A percentile compares a stretch with the other conserved stretches of the same genome.
Evolutionary conservation across 2,329 filamentous ascomycete genomes (phyloP).

Genomic region (Fusarium armeniacum): DNA sequence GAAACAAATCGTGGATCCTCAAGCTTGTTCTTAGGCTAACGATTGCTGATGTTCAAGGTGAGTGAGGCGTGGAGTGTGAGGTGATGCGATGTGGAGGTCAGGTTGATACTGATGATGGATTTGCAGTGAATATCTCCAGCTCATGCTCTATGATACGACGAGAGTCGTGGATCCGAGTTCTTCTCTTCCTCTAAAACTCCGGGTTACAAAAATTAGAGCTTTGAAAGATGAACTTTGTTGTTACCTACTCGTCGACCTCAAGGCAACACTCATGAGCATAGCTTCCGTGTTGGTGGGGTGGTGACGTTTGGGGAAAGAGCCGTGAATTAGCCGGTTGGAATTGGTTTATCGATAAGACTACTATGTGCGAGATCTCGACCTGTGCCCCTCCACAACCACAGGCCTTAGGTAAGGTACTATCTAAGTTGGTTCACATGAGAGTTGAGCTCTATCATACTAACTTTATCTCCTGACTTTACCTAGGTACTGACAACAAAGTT

Average conservation of each 20-base stretch:
- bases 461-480: background rate
- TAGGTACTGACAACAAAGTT: background rate
- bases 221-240: conserved; percentile 18
- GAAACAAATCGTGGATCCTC: conserved; percentile 7
- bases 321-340: conserved; percentile 37
- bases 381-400: conserved; percentile 33
- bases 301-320: conserved; percentile 34
- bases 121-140: conserved; percentile 17
- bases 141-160: conserved; percentile 21
- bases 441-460: background rate
- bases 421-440: no score
- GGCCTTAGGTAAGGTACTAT: no score
- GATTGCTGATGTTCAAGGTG: conserved; percentile 24
- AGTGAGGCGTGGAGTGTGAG: background rate
- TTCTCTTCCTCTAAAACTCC: background rate
- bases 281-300: conserved; percentile 39
- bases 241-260: conserved; percentile 23
- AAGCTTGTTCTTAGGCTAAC: conserved; percentile 7
- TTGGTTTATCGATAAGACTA: conserved; percentile 23
- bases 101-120: conserved; percentile 12
- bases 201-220: conserved; percentile 1
- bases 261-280: conserved; percentile 44
- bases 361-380: background rate
- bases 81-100: conserved; percentile 23
- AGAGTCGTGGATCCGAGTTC: background rate